phyloP scores from a whole-genome alignment of 768 basidiomycete genomes.

The Sporobolomyces roseus region DNA sequence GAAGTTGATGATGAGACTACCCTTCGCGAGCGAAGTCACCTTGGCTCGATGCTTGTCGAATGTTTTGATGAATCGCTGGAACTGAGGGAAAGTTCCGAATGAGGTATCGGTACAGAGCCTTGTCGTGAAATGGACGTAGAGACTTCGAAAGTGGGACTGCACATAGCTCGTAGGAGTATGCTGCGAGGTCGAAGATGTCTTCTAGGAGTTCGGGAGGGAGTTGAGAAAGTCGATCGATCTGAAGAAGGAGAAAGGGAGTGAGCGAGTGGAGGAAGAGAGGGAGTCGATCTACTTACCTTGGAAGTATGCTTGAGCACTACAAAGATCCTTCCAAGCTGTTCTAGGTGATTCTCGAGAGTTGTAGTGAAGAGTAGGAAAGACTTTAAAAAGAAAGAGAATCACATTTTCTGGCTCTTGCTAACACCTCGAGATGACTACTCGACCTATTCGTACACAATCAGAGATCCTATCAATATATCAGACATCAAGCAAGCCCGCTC shows the following conservation, averaged over 20 bases:
- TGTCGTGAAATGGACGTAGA: neutral
- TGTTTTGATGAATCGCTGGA: neutral
- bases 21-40: neutral
- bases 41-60: neutral
- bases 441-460: neutral
- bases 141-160: neutral
- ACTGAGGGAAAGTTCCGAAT: neutral
- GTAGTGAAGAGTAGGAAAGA: too few species aligned
- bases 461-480: neutral
- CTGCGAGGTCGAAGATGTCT: neutral
- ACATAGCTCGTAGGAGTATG: neutral
- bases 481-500: conserved; percentile 4
- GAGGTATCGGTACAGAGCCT: neutral
- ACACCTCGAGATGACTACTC: neutral
- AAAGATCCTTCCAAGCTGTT: too few species aligned
- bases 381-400: neutral
- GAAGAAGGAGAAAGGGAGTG: neutral
- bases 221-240: neutral
- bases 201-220: neutral
- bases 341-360: too few species aligned
- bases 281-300: too few species aligned
- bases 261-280: too few species aligned
- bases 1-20: too few species aligned
- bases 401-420: neutral
- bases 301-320: too few species aligned